phyloP scores from a whole-genome alignment of 306 rosid genomes.

The Cucurbita pepo region DNA sequence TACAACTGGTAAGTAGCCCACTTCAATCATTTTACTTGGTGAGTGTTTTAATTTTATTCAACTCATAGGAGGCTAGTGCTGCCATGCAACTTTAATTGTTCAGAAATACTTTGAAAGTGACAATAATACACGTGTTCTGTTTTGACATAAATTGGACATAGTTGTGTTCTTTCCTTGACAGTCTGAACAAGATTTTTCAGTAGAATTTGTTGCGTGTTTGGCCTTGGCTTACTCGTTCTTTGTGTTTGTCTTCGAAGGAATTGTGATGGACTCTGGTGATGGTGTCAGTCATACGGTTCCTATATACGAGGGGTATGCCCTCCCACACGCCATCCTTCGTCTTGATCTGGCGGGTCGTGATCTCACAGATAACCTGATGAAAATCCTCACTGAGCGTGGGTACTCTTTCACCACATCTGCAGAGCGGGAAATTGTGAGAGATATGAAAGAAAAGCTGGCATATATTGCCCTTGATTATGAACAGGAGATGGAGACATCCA shows the following conservation, averaged over 20 bases:
- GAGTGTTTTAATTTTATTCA: not conserved
- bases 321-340: slow-evolving; percentile 99
- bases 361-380: slow-evolving; percentile 92
- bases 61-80: not conserved
- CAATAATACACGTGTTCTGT: not conserved
- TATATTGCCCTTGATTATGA: slow-evolving; percentile 89
- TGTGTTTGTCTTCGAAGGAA: slow-evolving; percentile 39
- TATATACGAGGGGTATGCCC: slow-evolving; percentile 94
- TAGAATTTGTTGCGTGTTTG: not conserved
- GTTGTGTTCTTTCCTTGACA: not conserved
- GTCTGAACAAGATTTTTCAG: not conserved
- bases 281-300: slow-evolving; percentile 99
- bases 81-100: not conserved
- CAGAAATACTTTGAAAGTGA: not conserved
- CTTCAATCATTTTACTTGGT: not conserved
- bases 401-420: slow-evolving; percentile 95
- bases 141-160: not conserved
- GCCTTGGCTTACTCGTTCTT: slow-evolving; percentile 6
- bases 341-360: slow-evolving; percentile 97
- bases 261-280: slow-evolving; percentile 96
- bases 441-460: slow-evolving; percentile 85
- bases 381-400: slow-evolving; percentile 90
- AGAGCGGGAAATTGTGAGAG: slow-evolving; percentile 98
- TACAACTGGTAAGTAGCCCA: slow-evolving; percentile 64
- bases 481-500: slow-evolving; percentile 79